phyloP scores from a whole-genome alignment of 139 green algal species.

The Chlamydomonas sp. region DNA sequence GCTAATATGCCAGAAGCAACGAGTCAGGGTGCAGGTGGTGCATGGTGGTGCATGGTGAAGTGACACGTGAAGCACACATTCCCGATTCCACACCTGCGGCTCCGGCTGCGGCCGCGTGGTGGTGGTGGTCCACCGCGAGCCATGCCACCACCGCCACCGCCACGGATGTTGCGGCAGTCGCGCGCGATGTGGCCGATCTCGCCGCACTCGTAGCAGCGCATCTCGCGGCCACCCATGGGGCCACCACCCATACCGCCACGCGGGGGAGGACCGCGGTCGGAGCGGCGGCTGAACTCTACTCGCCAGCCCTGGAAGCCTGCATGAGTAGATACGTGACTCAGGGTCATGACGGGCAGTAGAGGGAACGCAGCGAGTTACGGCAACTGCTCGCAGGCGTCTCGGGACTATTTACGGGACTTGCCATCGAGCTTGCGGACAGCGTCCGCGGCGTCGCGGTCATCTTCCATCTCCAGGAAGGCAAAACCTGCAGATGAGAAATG shows the following conservation, averaged over 20 bases:
- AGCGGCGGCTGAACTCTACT: slow-evolving; percentile 40
- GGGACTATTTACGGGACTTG: not conserved
- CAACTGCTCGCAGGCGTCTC: not conserved
- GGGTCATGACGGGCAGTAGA: not conserved
- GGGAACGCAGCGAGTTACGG: not conserved
- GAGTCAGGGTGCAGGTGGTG: too few relatives aligned
- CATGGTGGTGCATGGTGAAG: too few relatives aligned
- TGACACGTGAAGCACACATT: not conserved
- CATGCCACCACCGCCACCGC: slow-evolving; percentile 7
- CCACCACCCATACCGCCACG: slow-evolving; percentile 17
- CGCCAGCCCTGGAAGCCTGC: slow-evolving; percentile 46
- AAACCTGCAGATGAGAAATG: not conserved
- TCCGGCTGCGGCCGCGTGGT: slow-evolving; percentile 14
- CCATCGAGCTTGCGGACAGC: slow-evolving; percentile 57
- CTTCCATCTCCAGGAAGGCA: slow-evolving; percentile 38
- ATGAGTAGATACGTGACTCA: not conserved
- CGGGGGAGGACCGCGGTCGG: slow-evolving; percentile 1
- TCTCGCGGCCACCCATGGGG: not conserved
- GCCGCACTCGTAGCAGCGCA: slow-evolving; percentile 42
- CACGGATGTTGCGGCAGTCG: slow-evolving; percentile 37
- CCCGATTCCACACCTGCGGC: slow-evolving; percentile 11
- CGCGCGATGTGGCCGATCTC: slow-evolving; percentile 39
- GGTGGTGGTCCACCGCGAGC: not conserved
- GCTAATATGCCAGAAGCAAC: too few relatives aligned
- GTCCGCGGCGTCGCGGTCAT: slow-evolving; percentile 62